Percentiles rank a stretch among this genome's conserved stretches.
phyloP scores from a whole-genome alignment of 73 alveolate species.

The Tetrahymena thermophila region DNA sequence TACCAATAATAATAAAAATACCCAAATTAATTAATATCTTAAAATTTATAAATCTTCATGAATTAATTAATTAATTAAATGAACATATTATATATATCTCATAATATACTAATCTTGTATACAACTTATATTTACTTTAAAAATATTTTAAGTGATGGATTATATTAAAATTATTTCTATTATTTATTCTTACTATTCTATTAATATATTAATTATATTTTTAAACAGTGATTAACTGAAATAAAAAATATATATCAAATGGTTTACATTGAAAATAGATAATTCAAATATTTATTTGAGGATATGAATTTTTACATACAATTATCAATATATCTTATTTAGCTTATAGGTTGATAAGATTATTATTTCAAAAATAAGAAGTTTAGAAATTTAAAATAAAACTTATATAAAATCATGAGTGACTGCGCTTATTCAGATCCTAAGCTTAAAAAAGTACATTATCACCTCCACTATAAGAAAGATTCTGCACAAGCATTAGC shows the following conservation, averaged over 20 bases:
- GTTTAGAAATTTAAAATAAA: neutral
- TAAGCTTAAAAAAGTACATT: neutral
- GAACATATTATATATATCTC: too few species aligned
- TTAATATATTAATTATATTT: too few species aligned
- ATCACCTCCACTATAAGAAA: neutral
- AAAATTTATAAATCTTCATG: too few species aligned
- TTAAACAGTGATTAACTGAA: neutral
- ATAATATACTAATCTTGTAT: too few species aligned
- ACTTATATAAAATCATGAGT: neutral
- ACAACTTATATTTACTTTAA: too few species aligned
- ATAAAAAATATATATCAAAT: too few species aligned
- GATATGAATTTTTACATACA: neutral
- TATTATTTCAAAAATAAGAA: neutral
- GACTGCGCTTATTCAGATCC: neutral
- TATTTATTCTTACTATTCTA: too few species aligned
- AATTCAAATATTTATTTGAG: neutral
- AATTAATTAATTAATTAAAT: too few species aligned
- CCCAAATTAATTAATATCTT: too few species aligned
- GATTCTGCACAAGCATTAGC: neutral
- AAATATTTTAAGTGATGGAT: too few species aligned
- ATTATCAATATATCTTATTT: neutral
- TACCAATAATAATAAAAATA: neutral
- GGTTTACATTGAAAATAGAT: neutral
- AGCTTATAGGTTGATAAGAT: neutral
- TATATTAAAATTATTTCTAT: too few species aligned